phyloP scores from a whole-genome alignment of 106 monocot species.

The Narthecium ossifragum region DNA sequence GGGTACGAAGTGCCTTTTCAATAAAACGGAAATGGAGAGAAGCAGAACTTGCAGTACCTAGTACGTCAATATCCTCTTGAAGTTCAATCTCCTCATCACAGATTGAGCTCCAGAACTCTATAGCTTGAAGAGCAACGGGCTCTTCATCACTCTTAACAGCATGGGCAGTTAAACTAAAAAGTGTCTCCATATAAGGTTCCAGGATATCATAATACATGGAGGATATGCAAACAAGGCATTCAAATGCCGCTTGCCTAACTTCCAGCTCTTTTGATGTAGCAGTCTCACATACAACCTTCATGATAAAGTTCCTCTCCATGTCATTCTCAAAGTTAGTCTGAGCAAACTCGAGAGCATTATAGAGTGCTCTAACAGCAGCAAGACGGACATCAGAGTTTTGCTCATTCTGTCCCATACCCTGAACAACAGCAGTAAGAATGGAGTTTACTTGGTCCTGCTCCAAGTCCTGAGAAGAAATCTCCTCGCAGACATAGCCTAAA shows the following conservation, averaged over 20 bases:
- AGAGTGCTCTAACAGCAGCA: slow-evolving; percentile 57
- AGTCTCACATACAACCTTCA: slow-evolving; percentile 72
- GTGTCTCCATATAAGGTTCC: slow-evolving; percentile 54
- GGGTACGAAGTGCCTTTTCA: slow-evolving; percentile 54
- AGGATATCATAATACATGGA: slow-evolving; percentile 67
- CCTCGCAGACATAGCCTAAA: slow-evolving; percentile 83
- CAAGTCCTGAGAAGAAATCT: slow-evolving; percentile 54
- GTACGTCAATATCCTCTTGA: slow-evolving; percentile 52
- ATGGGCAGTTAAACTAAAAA: slow-evolving; percentile 62
- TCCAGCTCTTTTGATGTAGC: slow-evolving; percentile 48
- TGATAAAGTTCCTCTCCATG: slow-evolving; percentile 74
- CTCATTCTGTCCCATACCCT: slow-evolving; percentile 66
- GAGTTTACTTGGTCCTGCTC: slow-evolving; percentile 81
- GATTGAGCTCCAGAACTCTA: slow-evolving; percentile 87
- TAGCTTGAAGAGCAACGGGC: slow-evolving; percentile 77
- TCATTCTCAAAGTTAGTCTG: slow-evolving; percentile 76
- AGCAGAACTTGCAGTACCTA: slow-evolving; percentile 23
- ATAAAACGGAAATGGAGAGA: slow-evolving; percentile 44
- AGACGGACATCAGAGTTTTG: slow-evolving; percentile 58
- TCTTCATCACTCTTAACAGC: slow-evolving; percentile 73
- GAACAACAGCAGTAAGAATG: slow-evolving; percentile 80
- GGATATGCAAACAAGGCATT: slow-evolving; percentile 71
- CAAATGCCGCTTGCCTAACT: slow-evolving; percentile 69
- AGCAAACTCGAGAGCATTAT: slow-evolving; percentile 86
- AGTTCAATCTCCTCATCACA: slow-evolving; percentile 83